Base-by-base conservation (phyloP, 2,329 filamentous ascomycete genomes). In the Penicillium sp. region DNA sequence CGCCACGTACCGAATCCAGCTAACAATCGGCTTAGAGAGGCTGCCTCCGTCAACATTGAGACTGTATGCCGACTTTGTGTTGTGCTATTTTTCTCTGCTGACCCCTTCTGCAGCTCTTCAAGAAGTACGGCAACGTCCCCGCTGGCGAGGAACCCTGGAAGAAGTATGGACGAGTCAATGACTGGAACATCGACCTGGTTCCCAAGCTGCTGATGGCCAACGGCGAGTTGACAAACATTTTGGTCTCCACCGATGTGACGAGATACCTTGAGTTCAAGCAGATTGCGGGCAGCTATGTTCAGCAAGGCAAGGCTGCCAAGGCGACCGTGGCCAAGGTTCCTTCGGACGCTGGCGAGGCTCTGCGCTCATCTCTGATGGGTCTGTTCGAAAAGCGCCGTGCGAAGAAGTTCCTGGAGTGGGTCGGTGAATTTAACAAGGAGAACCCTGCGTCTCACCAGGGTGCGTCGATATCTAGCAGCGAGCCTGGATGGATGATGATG, bases 161-260 rank as follows among this genome's bases (percentile, higher is more conserved):
- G 85, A 93, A 97, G 81, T 98, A 97, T 79, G 94, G 94, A 73
- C 91, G 95, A 63, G 85, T 89, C 78, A 97, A 97, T 82, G 94
- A 98, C 86, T 99, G 95, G 95, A 98, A 97, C 85, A 96, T 99
- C 80, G 96, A 99, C 78, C 87, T 99, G 65, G 93, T 99, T 53
- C 94, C 95, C 70, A 99, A 99, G 86, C 89, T 99, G 75, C 88
- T 99, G 79, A 98, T 99, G 93, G 93, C 94, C 63, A 97, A 96
- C 67, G 95, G 95, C 80, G 94, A 99, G 83, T 85, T 99, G 77
- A 98, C 94, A 78, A 98, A 98, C 82, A 97, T 99, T 75, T 89
- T 99, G 76, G 93, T 97, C 67, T 97, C 93, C 56, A 98, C 94
- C 81, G 93, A 97, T 72, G 91, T 93, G 69, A 93, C 91, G 73